Evolutionary conservation across 2,329 filamentous ascomycete genomes (phyloP).

Genomic region (Pseudocercospora macadamiae): DNA sequence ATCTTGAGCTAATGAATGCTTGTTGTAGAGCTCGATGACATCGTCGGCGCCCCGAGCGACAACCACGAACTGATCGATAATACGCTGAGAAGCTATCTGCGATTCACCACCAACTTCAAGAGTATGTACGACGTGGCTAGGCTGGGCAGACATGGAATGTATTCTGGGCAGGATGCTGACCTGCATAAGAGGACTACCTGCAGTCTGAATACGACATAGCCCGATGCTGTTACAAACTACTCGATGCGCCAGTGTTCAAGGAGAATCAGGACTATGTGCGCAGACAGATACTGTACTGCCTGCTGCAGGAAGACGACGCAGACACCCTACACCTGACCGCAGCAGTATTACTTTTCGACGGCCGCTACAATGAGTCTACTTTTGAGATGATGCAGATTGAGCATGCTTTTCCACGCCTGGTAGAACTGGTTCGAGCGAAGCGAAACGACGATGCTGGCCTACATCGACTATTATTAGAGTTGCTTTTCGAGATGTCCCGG

Average conservation of each 20-base stretch:
- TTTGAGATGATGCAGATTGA: conserved; percentile 89
- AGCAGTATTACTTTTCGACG: conserved; percentile 85
- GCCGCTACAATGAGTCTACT: conserved; percentile 72
- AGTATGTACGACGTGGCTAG: conserved; percentile 43
- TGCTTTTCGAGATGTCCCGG: conserved; percentile 95
- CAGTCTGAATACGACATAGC: conserved; percentile 77
- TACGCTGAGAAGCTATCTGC: conserved; percentile 79
- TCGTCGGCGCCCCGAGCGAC: conserved; percentile 56
- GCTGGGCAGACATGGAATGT: not conserved
- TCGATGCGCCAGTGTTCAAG: conserved; percentile 74
- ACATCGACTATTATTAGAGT: conserved; percentile 79
- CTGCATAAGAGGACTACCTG: conserved; percentile 65
- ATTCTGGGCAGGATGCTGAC: conserved; percentile 21
- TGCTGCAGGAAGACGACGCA: conserved; percentile 82
- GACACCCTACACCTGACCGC: conserved; percentile 79
- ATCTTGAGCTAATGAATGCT: conserved; percentile 15
- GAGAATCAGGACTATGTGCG: conserved; percentile 83
- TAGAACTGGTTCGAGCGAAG: conserved; percentile 75
- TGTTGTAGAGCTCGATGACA: conserved; percentile 65
- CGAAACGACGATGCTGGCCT: conserved; percentile 49
- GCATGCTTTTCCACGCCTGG: conserved; percentile 77
- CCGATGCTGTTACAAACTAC: conserved; percentile 76
- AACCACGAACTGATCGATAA: conserved; percentile 77
- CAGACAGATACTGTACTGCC: conserved; percentile 86
- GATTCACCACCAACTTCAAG: conserved; percentile 74